A percentile compares a stretch with the other conserved stretches of the same genome.
Evolutionary conservation across 768 basidiomycete species (phyloP).

Genomic region (Lactarius trivialis): DNA sequence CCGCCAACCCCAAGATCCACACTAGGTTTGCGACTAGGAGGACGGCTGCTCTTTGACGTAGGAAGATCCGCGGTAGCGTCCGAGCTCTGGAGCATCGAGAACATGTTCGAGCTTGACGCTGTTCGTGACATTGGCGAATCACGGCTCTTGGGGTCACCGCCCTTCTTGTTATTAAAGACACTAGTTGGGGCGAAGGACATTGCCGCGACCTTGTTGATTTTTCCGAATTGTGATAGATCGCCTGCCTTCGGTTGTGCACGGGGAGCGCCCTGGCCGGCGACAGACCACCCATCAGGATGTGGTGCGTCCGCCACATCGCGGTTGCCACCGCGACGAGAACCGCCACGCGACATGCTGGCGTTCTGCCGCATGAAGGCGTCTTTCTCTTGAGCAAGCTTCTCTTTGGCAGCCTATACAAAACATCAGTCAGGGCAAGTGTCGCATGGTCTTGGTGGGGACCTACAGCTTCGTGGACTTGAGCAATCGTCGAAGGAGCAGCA

Average conservation of each 20-base stretch:
- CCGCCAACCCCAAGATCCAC: conserved; percentile 43
- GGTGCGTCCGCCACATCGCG: conserved; percentile 50
- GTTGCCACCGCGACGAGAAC: conserved; percentile 81
- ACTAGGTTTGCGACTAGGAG: conserved; percentile 45
- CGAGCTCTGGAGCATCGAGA: conserved; percentile 68
- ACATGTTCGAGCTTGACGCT: conserved; percentile 81
- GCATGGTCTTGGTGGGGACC: conserved; percentile 29
- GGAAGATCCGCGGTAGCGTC: conserved; percentile 49
- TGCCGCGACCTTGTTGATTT: conserved; percentile 61
- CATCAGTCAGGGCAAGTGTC: neutral
- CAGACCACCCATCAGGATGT: conserved; percentile 83
- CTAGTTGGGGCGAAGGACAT: conserved; percentile 81
- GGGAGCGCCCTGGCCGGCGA: conserved; percentile 24
- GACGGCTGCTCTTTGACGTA: conserved; percentile 43
- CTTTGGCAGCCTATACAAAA: conserved; percentile 64
- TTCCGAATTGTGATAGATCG: conserved; percentile 82
- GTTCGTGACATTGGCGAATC: conserved; percentile 69
- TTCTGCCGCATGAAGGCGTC: conserved; percentile 55
- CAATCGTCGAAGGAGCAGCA: conserved; percentile 80
- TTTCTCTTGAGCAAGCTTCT: conserved; percentile 83
- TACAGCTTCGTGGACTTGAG: conserved; percentile 82
- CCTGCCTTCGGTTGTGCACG: conserved; percentile 72
- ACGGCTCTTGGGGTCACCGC: conserved; percentile 43
- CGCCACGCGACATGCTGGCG: conserved; percentile 79
- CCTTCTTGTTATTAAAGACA: conserved; percentile 74